Base-by-base conservation (phyloP, 441 rosid species). In the Erodium texanum region DNA sequence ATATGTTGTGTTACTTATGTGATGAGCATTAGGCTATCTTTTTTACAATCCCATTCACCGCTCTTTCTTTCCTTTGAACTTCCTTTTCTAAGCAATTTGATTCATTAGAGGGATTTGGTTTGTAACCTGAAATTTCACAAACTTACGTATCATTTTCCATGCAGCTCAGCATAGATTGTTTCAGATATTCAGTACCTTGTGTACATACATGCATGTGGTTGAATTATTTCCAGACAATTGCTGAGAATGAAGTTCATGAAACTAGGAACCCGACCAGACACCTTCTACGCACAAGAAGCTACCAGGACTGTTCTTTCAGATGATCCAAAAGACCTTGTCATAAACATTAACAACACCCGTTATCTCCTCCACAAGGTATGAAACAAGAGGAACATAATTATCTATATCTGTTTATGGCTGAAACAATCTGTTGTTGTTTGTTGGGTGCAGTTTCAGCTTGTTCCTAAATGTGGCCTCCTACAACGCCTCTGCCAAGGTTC, bases 181-280 rank as follows among this genome's bases (percentile, higher is more conserved):
- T 45, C n/a, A 2, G 41, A 36, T 36, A 7, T 36, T 36, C 41
- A 36, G 5, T 36, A 36, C 8, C 41, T 36, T 36, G 8, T 36
- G n/a, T n/a, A n/a, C n/a, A 7, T 36, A 5, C 41, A 36, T 36
- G 41, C 41, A 36, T 36, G 41, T 36, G 41, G 41, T 2, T 36
- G 41, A 10, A 36, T 36, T 36, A 10, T 36, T 36, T 36, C 9
- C 41, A 36, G 52, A 45, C 52, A 45, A 15, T 45, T 14, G 23
- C 64, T 48, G 54, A 82, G 74, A 76, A 95, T 95, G 98, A 95
- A 95, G 89, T 95, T 84, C 70, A 95, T 95, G 99, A 95, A 89
- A 83, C 77, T 95, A 16, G 98, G 98, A 62, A 84, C 86, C 36
- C 85, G 85, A 80, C 95, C 92, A 6, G 98, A 95, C 78, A 90